Evolutionary conservation across 768 basidiomycete species (phyloP), one percentile per base, ranked within the genome.

Genomic region (Tubosaeta sp.): DNA sequence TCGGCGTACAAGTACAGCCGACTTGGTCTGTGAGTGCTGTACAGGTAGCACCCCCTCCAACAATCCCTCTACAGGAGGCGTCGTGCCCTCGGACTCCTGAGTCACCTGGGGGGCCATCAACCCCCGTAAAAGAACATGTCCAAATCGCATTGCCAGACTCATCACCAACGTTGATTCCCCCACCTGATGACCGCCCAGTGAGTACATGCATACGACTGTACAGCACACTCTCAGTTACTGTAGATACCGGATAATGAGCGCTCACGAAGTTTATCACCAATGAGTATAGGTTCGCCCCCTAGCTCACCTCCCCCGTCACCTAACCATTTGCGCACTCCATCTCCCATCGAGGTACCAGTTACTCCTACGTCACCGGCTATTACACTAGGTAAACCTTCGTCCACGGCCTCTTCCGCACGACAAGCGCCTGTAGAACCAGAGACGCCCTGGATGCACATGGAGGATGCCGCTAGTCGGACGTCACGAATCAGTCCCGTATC

Each of bases 271-370:
- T 68, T 80, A 41, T 80, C 81, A 43, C 81, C 80, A 1, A 83
- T 82, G 81, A 84, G 83, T 48, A 71, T 84, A 38, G 81, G 77
- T 55, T 80, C 80, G 7, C 62, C 73, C 7, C 56, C 69, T 16
- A 73, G 70, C 52, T 73, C 72, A 10, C 72, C 73, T 31, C 54
- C 66, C 39, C 66, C 57, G 29, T 56, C 65, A 4, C 64, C 59
- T 6, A 31, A 51, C 27, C 45, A 6, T n/a, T 35, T 47, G 1
- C 54, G 14, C 35, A 44, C 31, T 27, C 41, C 55, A 19, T 43
- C 46, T 13, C 44, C 51, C 38, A 31, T 46, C 29, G 46, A 42
- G 6, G 40, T 49, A 8, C 48, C 42, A 10, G 30, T 36, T 22
- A 58, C 51, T 1, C 55, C 59, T 25, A 42, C 24, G 5, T 43